phyloP scores from a whole-genome alignment of 106 monocot species.

The Dactylorhiza incarnata region DNA sequence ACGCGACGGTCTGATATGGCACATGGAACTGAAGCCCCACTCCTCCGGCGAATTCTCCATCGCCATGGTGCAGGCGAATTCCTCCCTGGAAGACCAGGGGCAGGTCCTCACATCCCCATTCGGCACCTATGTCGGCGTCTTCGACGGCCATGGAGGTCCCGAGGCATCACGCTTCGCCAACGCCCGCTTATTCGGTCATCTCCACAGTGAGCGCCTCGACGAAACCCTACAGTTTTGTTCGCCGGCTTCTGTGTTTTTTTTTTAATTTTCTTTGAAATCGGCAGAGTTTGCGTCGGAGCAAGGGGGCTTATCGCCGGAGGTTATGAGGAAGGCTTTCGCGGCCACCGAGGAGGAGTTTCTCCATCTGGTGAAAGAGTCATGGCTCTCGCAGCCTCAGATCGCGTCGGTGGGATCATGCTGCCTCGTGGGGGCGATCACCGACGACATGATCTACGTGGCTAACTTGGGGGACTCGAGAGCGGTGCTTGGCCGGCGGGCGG shows the following conservation, averaged over 20 bases:
- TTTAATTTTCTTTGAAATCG: neutral
- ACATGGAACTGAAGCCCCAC: conserved; percentile 44
- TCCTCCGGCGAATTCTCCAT: conserved; percentile 49
- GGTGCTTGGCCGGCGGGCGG: conserved; percentile 29
- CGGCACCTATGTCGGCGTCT: conserved; percentile 43
- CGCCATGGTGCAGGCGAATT: conserved; percentile 44
- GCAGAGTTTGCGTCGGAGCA: conserved; percentile 39
- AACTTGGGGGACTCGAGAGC: conserved; percentile 54
- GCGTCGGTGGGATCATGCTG: conserved; percentile 55
- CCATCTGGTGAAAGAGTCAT: conserved; percentile 23
- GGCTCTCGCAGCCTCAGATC: conserved; percentile 35
- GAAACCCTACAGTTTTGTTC: neutral
- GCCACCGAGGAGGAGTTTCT: conserved; percentile 53
- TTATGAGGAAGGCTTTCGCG: conserved; percentile 38
- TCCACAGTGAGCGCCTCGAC: conserved; percentile 24
- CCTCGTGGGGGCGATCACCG: conserved; percentile 38
- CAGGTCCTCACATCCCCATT: conserved; percentile 39
- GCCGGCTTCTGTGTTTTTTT: too few relatives aligned
- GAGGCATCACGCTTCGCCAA: conserved; percentile 53
- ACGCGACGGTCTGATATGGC: conserved; percentile 34
- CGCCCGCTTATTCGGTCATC: conserved; percentile 28
- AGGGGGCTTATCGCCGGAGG: conserved; percentile 39
- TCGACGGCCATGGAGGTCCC: conserved; percentile 56
- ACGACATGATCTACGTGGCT: conserved; percentile 38
- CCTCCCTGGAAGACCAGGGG: conserved; percentile 41